A percentile compares a stretch with the other conserved stretches of the same genome.
Conservation (phyloP, 129 eudicot genomes). For the Tagetes patula region DNA sequence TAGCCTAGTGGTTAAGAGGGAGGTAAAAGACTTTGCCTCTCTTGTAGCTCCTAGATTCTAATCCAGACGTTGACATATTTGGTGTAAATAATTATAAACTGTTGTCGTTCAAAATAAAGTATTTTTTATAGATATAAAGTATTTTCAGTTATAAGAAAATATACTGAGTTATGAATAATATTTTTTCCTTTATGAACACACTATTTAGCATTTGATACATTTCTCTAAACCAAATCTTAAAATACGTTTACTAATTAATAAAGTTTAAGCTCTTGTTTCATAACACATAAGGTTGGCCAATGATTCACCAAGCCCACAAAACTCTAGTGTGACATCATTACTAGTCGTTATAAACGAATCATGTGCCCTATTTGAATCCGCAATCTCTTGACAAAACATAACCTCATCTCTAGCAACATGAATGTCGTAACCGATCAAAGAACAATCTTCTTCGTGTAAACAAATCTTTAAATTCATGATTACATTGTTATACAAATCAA, state of each 20-base stretch:
- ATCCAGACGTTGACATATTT: no score
- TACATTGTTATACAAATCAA: neutral
- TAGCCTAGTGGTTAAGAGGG: no score
- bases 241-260: neutral
- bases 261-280: neutral
- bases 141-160: no score
- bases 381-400: slow-evolving; percentile 21
- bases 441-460: slow-evolving; percentile 23
- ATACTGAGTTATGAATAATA: no score
- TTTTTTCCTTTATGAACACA: neutral
- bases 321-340: neutral
- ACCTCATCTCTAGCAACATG: slow-evolving; percentile 26
- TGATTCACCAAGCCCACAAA: slow-evolving; percentile 25
- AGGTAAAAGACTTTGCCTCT: no score
- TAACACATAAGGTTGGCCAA: slow-evolving; percentile 19
- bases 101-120: no score
- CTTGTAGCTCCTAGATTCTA: no score
- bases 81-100: no score
- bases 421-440: slow-evolving; percentile 16
- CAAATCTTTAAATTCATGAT: neutral
- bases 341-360: slow-evolving; percentile 27
- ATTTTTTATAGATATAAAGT: no score
- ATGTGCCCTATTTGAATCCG: slow-evolving; percentile 26
- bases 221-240: neutral
- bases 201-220: neutral